Evolutionary conservation across 495 filamentous ascomycete genomes (phyloP), one percentile per base, ranked within the genome.

Genomic region (Tuber aestivum): DNA sequence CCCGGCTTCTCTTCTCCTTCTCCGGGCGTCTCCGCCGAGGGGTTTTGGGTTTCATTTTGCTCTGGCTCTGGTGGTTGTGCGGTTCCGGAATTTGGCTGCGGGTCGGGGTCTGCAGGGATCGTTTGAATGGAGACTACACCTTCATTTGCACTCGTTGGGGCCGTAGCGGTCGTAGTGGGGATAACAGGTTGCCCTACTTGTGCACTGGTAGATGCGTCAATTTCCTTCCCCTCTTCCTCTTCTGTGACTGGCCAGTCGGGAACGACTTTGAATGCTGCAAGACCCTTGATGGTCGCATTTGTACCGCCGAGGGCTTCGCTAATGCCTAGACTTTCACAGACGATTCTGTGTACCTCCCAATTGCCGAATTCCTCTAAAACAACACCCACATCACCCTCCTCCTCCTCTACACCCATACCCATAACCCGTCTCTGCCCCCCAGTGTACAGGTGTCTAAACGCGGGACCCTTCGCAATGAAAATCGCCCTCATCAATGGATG

Each of bases 401-500:
- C 32, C 50, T 12, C 32, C 50, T 12, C 48, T 2, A 8, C 12
- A 56, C 82, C 80, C 40, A 79, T 32, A 23, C 44, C 41, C 3
- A 77, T 12, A 79, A 75, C 79, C 27, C 76, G 74, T 1, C 56
- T 35, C 41, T 45, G 70, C 3, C 79, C 82, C 4, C 16, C 32
- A 3, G 70, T 72, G 32, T 74, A 77, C 9, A 81, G 37, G 42
- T 76, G 70, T 40, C 41, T 69, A 82, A 97, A 97, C 0, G 94
- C 92, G 37, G 94, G 94, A 0, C 94, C 94, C 5, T 93, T 86
- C 6, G 94, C 94, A 44, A 97, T 87, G 80, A 97, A 97, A 42
- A 97, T 93, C 0, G 94, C 94, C 40, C 94, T 87, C 94, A 97
- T 97, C 74, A 97, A 86, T 5, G 93, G 92, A 79, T 97, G 90